These are phyloP conservation scores for Tephrocybe sp. DNA, from an alignment of 768 basidiomycete genomes.

Conservation along the genomic window DNA sequence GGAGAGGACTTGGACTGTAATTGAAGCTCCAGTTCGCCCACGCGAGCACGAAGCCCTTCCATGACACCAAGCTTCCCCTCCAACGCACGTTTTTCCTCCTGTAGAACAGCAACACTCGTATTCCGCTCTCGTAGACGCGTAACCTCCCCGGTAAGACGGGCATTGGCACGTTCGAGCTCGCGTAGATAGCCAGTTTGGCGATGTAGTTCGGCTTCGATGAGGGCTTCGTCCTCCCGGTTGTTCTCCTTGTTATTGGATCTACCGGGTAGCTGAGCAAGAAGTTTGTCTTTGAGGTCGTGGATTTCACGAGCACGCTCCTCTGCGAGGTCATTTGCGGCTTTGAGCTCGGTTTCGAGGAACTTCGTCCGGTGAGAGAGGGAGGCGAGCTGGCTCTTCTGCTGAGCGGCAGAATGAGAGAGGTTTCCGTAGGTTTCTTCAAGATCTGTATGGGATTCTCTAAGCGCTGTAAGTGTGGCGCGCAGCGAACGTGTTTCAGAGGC, in stretches of 20 bases:
- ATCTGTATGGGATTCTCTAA: slow-evolving; percentile 62
- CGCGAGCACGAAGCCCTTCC: slow-evolving; percentile 58
- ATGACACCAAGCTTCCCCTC: slow-evolving; percentile 50
- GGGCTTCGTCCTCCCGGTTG: slow-evolving; percentile 47
- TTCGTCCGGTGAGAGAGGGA: slow-evolving; percentile 45
- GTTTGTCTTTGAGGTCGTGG: neutral
- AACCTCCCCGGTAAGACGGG: slow-evolving; percentile 55
- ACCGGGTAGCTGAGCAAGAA: slow-evolving; percentile 5
- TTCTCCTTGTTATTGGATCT: slow-evolving; percentile 32
- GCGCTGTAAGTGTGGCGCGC: slow-evolving; percentile 44
- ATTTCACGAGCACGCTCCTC: slow-evolving; percentile 35
- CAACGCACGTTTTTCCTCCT: slow-evolving; percentile 71
- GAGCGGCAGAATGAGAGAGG: slow-evolving; percentile 47
- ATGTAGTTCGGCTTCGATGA: slow-evolving; percentile 69
- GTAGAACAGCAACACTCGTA: slow-evolving; percentile 65
- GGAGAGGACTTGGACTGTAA: slow-evolving; percentile 48
- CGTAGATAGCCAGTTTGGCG: slow-evolving; percentile 64
- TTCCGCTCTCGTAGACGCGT: slow-evolving; percentile 51
- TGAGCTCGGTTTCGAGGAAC: slow-evolving; percentile 49
- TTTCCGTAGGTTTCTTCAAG: slow-evolving; percentile 56
- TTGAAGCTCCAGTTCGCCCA: slow-evolving; percentile 59
- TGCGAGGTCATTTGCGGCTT: slow-evolving; percentile 43
- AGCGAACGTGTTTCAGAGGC: slow-evolving; percentile 55
- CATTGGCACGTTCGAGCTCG: slow-evolving; percentile 58
- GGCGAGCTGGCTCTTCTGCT: slow-evolving; percentile 52